A percentile compares a stretch with the other conserved stretches of the same genome.
Evolutionary conservation across 225 moss, liverwort and hornwort species (phyloP).

Genomic region (Anthoceros angustus): DNA sequence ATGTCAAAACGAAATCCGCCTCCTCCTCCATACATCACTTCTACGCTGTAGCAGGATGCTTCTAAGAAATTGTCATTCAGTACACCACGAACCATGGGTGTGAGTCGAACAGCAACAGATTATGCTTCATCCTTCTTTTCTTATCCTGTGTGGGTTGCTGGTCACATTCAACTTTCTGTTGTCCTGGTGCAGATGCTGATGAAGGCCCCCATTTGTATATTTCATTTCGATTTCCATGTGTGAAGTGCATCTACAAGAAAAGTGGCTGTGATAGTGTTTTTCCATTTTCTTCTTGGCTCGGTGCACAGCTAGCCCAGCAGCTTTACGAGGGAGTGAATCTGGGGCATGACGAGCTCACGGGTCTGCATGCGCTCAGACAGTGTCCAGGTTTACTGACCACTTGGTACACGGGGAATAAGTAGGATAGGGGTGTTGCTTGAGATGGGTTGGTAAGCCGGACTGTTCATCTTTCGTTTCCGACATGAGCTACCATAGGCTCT

Average conservation of each 20-base stretch:
- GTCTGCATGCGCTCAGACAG: conserved; percentile 98
- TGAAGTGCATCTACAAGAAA: too few relatives aligned
- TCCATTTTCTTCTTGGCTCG: neutral
- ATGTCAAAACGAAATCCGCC: conserved; percentile 47
- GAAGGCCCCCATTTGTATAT: neutral
- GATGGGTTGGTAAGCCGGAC: too few relatives aligned
- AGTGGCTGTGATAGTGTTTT: too few relatives aligned
- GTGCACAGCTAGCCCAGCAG: conserved; percentile 64
- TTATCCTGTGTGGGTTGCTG: neutral
- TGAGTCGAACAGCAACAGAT: conserved; percentile 12
- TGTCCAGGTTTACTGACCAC: conserved; percentile 44
- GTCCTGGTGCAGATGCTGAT: neutral
- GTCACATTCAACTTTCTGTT: neutral
- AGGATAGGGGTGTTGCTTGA: neutral
- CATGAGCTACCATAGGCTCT: too few relatives aligned
- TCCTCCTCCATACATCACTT: conserved; percentile 70
- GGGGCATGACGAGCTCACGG: conserved; percentile 57
- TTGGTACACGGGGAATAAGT: too few relatives aligned
- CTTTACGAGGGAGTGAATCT: conserved; percentile 92
- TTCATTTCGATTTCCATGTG: neutral
- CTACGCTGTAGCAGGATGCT: conserved; percentile 89
- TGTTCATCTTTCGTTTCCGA: too few relatives aligned
- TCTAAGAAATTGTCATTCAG: conserved; percentile 44
- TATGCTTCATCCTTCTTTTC: neutral
- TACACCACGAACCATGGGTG: conserved; percentile 73